Evolutionary conservation across 805 yeast genomes (phyloP), one percentile per base, ranked within the genome.

Genomic region (Teunomyces cretensis): DNA sequence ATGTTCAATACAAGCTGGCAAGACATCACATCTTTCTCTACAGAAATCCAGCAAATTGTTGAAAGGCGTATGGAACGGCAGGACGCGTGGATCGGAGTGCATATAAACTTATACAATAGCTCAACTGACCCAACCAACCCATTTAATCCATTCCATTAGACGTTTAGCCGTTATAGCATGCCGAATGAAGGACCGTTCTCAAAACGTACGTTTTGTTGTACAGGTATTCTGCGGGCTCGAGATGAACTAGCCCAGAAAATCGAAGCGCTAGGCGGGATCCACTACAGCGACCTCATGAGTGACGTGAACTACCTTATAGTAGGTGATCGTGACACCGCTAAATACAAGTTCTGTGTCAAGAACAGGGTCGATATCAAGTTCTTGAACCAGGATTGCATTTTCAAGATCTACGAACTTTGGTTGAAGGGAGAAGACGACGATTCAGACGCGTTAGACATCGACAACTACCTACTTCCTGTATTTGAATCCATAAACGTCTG

Each of bases 281-380:
- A 74, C 51, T 71, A 75, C 46, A 72, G 72, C 33, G 84, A 84
- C 54, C 62, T 85, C 51, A 80, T 83, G 69, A 76, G 81, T 39
- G 83, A 81, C 57, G 83, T 80, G 2, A 73, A 76, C 43, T 77
- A 78, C 33, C 61, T 86, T 19, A 70, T 86, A 4, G 83, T 84
- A 26, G 89, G 88, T 1, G 72, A 71, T 33, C 65, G 77, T 24
- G 65, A 72, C 45, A 80, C 86, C 0, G 83, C 78, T 22, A 82
- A 82, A 57, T 80, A 74, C 59, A 64, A 63, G 41, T 82, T 70
- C 55, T 74, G 80, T 44, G 73, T 80, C 1, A 64, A 70, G 45
- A 67, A 70, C 45, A 63, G 88, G 44, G 28, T 67, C 41, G 91
- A 86, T 62, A 73, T 88, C 27, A 61, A 61, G 35, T 80, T 88